A percentile compares a stretch with the other conserved stretches of the same genome.
Conservation (phyloP, 129 eudicot genomes). For the Flaveria brownii region DNA sequence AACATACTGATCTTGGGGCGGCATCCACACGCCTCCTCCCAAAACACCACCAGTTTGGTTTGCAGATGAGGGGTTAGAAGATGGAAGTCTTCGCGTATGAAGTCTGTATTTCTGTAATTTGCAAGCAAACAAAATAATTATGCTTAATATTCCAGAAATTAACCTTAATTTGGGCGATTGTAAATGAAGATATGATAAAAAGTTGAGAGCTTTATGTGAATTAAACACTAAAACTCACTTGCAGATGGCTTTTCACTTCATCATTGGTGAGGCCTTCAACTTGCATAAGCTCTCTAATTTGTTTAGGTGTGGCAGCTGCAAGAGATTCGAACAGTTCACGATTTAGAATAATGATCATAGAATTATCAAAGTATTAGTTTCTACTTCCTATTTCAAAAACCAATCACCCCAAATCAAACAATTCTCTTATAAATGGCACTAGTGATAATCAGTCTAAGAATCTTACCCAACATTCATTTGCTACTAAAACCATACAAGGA, state of each 20-base stretch:
- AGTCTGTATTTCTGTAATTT: constrained; percentile 81
- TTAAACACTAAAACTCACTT: constrained; percentile 45
- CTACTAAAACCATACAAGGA: not conserved
- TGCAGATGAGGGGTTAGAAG: constrained; percentile 34
- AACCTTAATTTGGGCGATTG: constrained; percentile 4
- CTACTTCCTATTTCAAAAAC: not conserved
- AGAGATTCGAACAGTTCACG: constrained; percentile 6
- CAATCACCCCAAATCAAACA: constrained; percentile 1
- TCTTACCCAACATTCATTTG: not conserved
- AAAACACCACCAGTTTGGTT: constrained; percentile 41
- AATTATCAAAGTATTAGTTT: constrained; percentile 18
- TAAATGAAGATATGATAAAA: not conserved
- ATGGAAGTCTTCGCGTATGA: constrained; percentile 63
- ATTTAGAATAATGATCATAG: not conserved
- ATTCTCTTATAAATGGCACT: constrained; percentile 3
- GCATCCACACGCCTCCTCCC: constrained; percentile 50
- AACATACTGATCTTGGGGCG: constrained; percentile 49
- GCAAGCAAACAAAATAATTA: constrained; percentile 9
- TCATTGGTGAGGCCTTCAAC: constrained; percentile 94
- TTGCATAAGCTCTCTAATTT: constrained; percentile 90
- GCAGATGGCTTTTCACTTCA: constrained; percentile 98
- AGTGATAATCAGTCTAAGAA: not conserved
- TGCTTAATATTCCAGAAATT: not conserved
- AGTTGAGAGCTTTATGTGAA: constrained; percentile 20
- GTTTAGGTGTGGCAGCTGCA: constrained; percentile 96